These are phyloP conservation scores for Podila minutissima DNA, from an alignment of 192 early-diverging fungal genomes.

Conservation along the genomic window DNA sequence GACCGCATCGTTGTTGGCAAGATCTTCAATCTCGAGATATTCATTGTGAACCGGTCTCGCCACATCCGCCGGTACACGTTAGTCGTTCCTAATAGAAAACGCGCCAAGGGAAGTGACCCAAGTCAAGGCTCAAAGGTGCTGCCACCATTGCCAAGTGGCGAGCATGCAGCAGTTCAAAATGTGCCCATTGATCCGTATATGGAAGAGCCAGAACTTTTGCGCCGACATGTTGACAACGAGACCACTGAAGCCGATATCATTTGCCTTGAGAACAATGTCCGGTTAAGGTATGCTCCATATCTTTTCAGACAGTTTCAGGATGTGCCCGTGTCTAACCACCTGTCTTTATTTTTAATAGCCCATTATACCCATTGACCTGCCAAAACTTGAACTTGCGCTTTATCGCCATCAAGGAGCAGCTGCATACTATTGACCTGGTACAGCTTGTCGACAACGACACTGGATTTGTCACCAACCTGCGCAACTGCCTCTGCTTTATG, in stretches of 20 bases:
- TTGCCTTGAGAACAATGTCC: slow-evolving; percentile 68
- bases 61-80: slow-evolving; percentile 62
- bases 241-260: slow-evolving; percentile 69
- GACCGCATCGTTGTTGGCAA: slow-evolving; percentile 58
- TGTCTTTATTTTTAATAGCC: slow-evolving; percentile 33
- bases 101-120: slow-evolving; percentile 54
- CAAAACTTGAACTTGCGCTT: slow-evolving; percentile 66
- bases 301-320: neutral
- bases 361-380: slow-evolving; percentile 63
- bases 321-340: neutral
- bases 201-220: slow-evolving; percentile 65
- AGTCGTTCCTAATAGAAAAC: slow-evolving; percentile 64
- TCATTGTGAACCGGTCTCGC: slow-evolving; percentile 66
- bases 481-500: slow-evolving; percentile 57
- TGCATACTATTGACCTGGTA: slow-evolving; percentile 66
- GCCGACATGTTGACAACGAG: slow-evolving; percentile 64
- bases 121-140: slow-evolving; percentile 50
- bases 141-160: slow-evolving; percentile 53
- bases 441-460: slow-evolving; percentile 69
- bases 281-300: slow-evolving; percentile 55
- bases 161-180: slow-evolving; percentile 33
- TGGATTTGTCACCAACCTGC: slow-evolving; percentile 66
- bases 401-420: slow-evolving; percentile 65
- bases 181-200: slow-evolving; percentile 65
- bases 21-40: slow-evolving; percentile 62